Evolutionary conservation across 169 alveolate genomes (phyloP), one percentile per base, ranked within the genome.

Genomic region (Miamiensis avidus): DNA sequence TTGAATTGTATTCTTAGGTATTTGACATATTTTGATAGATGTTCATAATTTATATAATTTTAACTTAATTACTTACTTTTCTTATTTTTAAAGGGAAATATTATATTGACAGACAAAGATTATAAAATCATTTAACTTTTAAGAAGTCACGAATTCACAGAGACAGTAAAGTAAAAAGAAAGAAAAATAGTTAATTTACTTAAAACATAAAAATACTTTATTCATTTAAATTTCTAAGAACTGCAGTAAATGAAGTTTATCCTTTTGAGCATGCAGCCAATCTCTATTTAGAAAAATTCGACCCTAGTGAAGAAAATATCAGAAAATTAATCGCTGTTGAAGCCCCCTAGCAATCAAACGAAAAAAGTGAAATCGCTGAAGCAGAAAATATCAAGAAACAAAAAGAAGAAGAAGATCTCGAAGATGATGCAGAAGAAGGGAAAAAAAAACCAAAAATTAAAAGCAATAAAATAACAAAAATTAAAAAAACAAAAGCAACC

Each of bases 31-130:
- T n/a, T n/a, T n/a, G n/a, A n/a, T n/a, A n/a, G n/a, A 49, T 49
- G 20, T 11, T 49, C 4, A 49, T 49, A 11, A 49, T 49, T 49
- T 49, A 11, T 11, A 49, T 49, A 11, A 49, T 20, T 49, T 49
- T 49, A 11, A 20, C 69, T 11, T 49, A 49, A 49, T 49, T 49
- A 11, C 4, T 20, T 11, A 49, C 20, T 49, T 49, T 49, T 49
- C 4, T 49, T 49, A 29, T 28, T 34, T 25, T 75, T 15, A 0
- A 1, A 85, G 72, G 99, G 99, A 74, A 98, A 98, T 90, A 91
- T 98, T 30, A 93, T 97, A 76, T 90, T 98, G 74, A 97, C 99
- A n/a, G 99, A 98, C 85, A 84, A 88, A 75, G 94, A 97, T 64
- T 97, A 95, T 83, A 93, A 92, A 76, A 96, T 98, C 29, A 75